Evolutionary conservation across 768 basidiomycete genomes (phyloP), one percentile per base, ranked within the genome.

Genomic region (Podaxis carcinomalis): DNA sequence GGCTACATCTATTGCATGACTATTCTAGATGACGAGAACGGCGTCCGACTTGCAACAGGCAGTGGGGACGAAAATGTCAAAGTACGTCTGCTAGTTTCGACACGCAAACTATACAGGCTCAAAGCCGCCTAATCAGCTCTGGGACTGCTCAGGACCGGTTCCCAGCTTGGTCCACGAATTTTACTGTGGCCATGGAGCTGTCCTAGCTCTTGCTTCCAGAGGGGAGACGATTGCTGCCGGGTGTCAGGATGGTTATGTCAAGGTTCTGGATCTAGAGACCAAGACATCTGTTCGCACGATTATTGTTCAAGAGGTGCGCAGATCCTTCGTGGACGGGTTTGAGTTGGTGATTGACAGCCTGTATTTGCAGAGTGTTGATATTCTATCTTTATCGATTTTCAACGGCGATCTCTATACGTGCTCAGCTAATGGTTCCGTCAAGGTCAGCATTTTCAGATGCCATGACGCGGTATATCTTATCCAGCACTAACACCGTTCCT

Each of bases 61-160:
- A 90, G 93, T 62, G 96, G 96, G 0, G 96, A 98, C 64, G 93
- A 94, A 68, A 84, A 83, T 4, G 86, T 98, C 67, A 97, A 96
- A 78, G 90, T 92, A 32, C 10, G 69, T 53, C 13, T 16, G n/a
- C 44, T 46, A 25, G 25, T 10, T 47, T 28, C 55, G 32, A 62
- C 47, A 21, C 32, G 32, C 9, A 13, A 14, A 21, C 9, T 39
- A 6, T 60, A 16, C 5, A 11, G 13, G 23, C 53, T 44, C 5
- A 44, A 27, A 23, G n/a, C 21, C 42, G 16, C 42, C 16, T n/a
- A 47, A 54, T 37, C 23, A 92, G 90, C 66, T 92, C n/a, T 92
- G 91, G 91, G 71, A 77, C 10, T 87, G 87, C 62, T 75, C 77
- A 13, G 76, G 78, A 10, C 60, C 57, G 19, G 44, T 56, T 7